Percentiles rank a stretch among this genome's conserved stretches.
phyloP scores from a whole-genome alignment of 2,329 filamentous ascomycete species.

The Clarireedia sp. region DNA sequence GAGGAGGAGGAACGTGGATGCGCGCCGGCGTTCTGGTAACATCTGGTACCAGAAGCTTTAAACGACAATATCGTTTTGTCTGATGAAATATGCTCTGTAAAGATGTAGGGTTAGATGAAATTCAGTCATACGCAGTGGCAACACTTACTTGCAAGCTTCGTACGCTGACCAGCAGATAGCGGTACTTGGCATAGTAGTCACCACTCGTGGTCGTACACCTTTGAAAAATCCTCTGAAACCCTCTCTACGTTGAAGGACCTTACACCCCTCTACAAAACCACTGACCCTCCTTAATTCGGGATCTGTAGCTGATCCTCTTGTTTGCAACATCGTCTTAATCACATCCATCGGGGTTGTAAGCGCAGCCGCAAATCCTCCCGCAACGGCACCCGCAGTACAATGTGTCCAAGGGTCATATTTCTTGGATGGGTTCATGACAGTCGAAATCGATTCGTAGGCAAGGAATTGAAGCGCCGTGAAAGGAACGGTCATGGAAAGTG shows the following conservation, averaged over 20 bases:
- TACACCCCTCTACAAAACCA: slow-evolving; percentile 26
- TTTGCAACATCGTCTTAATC: slow-evolving; percentile 96
- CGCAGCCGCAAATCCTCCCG: slow-evolving; percentile 86
- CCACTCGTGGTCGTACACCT: slow-evolving; percentile 79
- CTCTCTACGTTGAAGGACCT: slow-evolving; percentile 55
- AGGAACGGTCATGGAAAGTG: slow-evolving; percentile 95
- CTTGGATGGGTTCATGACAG: slow-evolving; percentile 78
- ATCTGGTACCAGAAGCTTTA: slow-evolving; percentile 12
- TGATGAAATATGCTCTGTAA: slow-evolving; percentile 52
- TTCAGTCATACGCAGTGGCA: neutral
- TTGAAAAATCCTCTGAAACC: slow-evolving; percentile 86
- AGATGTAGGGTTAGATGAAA: slow-evolving; percentile 7
- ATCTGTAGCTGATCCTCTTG: slow-evolving; percentile 75
- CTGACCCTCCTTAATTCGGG: slow-evolving; percentile 47
- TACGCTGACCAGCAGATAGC: slow-evolving; percentile 96
- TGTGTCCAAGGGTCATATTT: slow-evolving; percentile 90
- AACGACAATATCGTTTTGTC: slow-evolving; percentile 37
- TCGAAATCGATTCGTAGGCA: slow-evolving; percentile 94
- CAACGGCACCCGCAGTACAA: slow-evolving; percentile 84
- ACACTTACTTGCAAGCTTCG: slow-evolving; percentile 57
- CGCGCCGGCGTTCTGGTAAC: neutral
- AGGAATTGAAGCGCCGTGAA: slow-evolving; percentile 97
- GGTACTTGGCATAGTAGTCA: slow-evolving; percentile 97
- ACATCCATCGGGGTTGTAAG: slow-evolving; percentile 96
- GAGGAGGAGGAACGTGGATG: neutral